Evolutionary conservation across 148 eudicot genomes (phyloP).

Genomic region (Chenopodium formosanum): DNA sequence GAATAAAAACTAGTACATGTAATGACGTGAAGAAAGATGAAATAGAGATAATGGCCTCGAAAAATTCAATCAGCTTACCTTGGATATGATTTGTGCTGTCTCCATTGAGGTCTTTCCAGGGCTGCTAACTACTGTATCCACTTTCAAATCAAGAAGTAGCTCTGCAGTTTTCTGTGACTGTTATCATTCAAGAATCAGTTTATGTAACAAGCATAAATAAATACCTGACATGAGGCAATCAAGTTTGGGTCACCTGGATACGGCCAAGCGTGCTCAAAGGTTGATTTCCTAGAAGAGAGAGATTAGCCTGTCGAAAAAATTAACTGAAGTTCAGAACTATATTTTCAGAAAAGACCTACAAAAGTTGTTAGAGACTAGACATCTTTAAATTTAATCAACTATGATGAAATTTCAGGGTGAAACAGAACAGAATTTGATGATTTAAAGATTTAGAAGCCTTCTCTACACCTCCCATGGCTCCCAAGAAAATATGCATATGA

Average conservation of each 20-base stretch:
- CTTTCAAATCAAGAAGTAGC: constrained; percentile 85
- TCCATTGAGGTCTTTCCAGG: constrained; percentile 59
- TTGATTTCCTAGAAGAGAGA: constrained; percentile 41
- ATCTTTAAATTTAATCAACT: not conserved
- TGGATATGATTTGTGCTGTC: constrained; percentile 64
- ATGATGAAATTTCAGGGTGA: not conserved
- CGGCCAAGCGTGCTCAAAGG: constrained; percentile 81
- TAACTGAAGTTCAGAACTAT: constrained; percentile 19
- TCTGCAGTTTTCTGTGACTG: constrained; percentile 98
- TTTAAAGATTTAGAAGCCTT: not conserved
- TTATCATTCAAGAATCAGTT: constrained; percentile 23
- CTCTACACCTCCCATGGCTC: not conserved
- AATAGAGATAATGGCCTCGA: not conserved
- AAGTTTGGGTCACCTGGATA: constrained; percentile 57
- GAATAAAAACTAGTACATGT: not conserved
- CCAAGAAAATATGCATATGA: not conserved
- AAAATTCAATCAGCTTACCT: constrained; percentile 38
- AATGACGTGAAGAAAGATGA: not conserved
- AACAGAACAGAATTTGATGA: not conserved
- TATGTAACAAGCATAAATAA: constrained; percentile 7
- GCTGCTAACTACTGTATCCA: constrained; percentile 64
- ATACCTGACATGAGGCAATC: not conserved
- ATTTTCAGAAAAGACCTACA: constrained; percentile 17
- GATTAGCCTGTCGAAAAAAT: constrained; percentile 42
- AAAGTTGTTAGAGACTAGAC: constrained; percentile 14